These are phyloP conservation scores for Fusarium bactridioides DNA, from an alignment of 2,329 filamentous ascomycete species.

Conservation along the genomic window DNA sequence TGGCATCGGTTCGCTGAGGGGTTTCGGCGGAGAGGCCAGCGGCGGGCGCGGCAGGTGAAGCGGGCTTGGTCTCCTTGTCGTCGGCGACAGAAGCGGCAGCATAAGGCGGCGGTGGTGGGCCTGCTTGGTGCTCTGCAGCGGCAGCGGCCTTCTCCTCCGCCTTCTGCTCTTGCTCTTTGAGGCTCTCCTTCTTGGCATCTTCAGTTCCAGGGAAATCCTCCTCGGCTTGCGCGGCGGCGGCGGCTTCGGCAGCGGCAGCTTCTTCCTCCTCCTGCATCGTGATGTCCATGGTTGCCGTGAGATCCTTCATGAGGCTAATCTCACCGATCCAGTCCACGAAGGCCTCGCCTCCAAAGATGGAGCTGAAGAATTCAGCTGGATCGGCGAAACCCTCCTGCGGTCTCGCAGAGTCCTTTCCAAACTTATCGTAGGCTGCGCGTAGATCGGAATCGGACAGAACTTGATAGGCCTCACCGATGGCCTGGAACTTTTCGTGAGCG, in stretches of 20 bases:
- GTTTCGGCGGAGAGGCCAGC: slow-evolving; percentile 28
- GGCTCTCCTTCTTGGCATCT: slow-evolving; percentile 64
- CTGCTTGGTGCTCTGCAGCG: slow-evolving; percentile 39
- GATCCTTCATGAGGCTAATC: slow-evolving; percentile 97
- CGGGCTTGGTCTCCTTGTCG: slow-evolving; percentile 46
- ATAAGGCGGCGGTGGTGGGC: slow-evolving; percentile 46
- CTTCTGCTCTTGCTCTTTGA: slow-evolving; percentile 51
- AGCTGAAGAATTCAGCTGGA: slow-evolving; percentile 96
- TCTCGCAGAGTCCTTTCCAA: slow-evolving; percentile 92
- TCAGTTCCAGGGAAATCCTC: slow-evolving; percentile 65
- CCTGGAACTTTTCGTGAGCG: slow-evolving; percentile 93
- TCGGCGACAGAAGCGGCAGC: slow-evolving; percentile 51
- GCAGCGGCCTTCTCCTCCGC: slow-evolving; percentile 34
- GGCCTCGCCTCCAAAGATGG: slow-evolving; percentile 96
- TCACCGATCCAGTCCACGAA: slow-evolving; percentile 98
- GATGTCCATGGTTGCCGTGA: slow-evolving; percentile 98
- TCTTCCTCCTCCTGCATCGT: slow-evolving; percentile 83
- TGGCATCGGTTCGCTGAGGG: slow-evolving; percentile 44
- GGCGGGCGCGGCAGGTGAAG: slow-evolving; percentile 24
- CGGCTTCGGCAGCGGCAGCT: slow-evolving; percentile 60
- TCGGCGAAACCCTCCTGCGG: slow-evolving; percentile 94
- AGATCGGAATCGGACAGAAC: slow-evolving; percentile 89
- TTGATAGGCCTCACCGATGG: slow-evolving; percentile 77
- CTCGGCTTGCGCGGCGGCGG: slow-evolving; percentile 58
- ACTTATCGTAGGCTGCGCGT: slow-evolving; percentile 93